Conservation (phyloP, 768 basidiomycete genomes). For the Hygrophorus russula region DNA sequence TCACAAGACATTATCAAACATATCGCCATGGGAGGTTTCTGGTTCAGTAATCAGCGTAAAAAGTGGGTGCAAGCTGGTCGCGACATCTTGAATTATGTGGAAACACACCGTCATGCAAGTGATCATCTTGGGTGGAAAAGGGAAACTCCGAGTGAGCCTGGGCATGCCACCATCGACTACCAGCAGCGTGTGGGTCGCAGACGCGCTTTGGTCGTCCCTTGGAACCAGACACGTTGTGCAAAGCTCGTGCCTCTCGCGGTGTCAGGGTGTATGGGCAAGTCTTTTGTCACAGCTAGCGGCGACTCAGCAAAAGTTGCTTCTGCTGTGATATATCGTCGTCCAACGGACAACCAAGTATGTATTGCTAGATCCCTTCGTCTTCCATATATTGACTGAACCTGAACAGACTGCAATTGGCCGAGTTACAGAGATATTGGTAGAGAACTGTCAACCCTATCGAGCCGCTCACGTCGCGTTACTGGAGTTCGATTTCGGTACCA, state of each 20-base stretch:
- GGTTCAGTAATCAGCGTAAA: constrained; percentile 5
- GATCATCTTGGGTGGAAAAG: no score
- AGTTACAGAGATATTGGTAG: no score
- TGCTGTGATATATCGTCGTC: no score
- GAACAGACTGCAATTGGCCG: no score
- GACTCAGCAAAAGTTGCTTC: background rate
- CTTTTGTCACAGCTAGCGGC: background rate
- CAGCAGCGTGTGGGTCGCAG: background rate
- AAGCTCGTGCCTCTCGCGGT: background rate
- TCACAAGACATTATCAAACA: constrained; percentile 22
- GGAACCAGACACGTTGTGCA: background rate
- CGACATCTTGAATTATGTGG: background rate
- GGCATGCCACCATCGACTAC: background rate
- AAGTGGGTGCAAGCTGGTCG: background rate
- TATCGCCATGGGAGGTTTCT: constrained; percentile 20
- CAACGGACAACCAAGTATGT: no score
- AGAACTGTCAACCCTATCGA: no score
- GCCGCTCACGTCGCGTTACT: no score
- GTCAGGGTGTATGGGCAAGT: background rate
- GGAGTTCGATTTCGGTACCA: no score
- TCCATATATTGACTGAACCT: no score
- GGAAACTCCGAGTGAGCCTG: background rate
- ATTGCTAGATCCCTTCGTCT: no score
- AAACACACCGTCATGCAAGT: background rate
- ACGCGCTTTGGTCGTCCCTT: background rate